phyloP scores from a whole-genome alignment of 2,329 filamentous ascomycete species.

The Sphaerostilbella broomeana region DNA sequence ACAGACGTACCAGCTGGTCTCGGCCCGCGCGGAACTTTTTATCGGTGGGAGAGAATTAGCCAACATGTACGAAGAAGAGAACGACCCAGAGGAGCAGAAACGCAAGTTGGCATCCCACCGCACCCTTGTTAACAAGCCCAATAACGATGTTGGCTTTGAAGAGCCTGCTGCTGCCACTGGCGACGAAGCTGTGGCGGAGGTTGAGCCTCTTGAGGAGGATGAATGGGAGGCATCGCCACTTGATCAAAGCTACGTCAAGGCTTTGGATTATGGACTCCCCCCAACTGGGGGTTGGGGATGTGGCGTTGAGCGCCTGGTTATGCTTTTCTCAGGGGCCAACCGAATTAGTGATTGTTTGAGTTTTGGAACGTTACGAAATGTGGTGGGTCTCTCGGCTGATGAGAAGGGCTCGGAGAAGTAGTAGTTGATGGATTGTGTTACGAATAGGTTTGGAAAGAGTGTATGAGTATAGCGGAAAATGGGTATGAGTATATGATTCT shows the following conservation, averaged over 20 bases:
- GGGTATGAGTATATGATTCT: background rate
- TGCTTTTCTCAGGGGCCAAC: slow-evolving; percentile 75
- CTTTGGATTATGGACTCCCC: slow-evolving; percentile 83
- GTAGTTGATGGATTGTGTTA: background rate
- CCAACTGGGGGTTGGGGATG: slow-evolving; percentile 96
- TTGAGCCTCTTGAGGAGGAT: slow-evolving; percentile 27
- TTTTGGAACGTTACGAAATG: slow-evolving; percentile 77
- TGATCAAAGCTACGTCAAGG: slow-evolving; percentile 79
- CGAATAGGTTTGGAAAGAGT: background rate
- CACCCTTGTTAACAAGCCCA: slow-evolving; percentile 29
- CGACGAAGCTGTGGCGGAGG: slow-evolving; percentile 11
- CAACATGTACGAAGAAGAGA: slow-evolving; percentile 98
- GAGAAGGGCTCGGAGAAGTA: slow-evolving; percentile 22
- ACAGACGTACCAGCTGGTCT: slow-evolving; percentile 61
- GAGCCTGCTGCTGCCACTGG: slow-evolving; percentile 32
- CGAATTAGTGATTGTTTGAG: slow-evolving; percentile 80
- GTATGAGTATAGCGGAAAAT: background rate
- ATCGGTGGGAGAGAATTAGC: slow-evolving; percentile 74
- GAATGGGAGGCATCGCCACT: slow-evolving; percentile 40
- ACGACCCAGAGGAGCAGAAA: slow-evolving; percentile 79
- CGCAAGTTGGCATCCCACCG: slow-evolving; percentile 65
- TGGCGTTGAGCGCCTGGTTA: slow-evolving; percentile 82
- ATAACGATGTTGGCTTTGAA: slow-evolving; percentile 28
- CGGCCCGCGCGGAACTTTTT: slow-evolving; percentile 81
- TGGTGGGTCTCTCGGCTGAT: slow-evolving; percentile 45